Evolutionary conservation across 805 yeast genomes (phyloP).

Genomic region (Spathaspora boniae): DNA sequence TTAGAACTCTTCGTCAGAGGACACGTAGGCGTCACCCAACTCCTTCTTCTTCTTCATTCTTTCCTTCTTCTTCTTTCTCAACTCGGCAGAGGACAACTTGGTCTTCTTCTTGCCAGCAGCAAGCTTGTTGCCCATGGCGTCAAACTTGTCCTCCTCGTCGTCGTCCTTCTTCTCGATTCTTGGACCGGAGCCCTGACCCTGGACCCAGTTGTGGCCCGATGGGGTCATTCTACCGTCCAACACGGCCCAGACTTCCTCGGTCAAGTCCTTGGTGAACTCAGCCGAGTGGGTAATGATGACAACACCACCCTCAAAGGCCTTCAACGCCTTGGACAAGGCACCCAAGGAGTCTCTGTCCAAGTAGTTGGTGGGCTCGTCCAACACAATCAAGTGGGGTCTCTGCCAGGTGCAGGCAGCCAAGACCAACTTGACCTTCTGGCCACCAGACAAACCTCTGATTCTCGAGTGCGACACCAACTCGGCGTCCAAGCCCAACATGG

Average conservation of each 20-base stretch:
- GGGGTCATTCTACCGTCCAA: conserved; percentile 98
- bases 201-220: conserved; percentile 99
- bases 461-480: conserved; percentile 99
- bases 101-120: conserved; percentile 93
- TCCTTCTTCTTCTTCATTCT: conserved; percentile 99
- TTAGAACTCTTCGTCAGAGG: conserved; percentile 59
- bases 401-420: conserved; percentile 99
- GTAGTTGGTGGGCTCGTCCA: conserved; percentile 99
- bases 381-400: conserved; percentile 98
- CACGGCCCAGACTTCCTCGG: conserved; percentile 99
- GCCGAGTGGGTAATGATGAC: conserved; percentile 99
- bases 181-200: conserved; percentile 99
- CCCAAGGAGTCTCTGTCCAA: conserved; percentile 99
- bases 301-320: conserved; percentile 99
- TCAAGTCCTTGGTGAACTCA: conserved; percentile 98
- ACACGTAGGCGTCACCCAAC: conserved; percentile 98
- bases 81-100: conserved; percentile 97
- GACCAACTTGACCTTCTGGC: conserved; percentile 99
- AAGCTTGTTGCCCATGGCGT: conserved; percentile 99
- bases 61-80: conserved; percentile 99
- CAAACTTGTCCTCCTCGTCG: conserved; percentile 97
- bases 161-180: conserved; percentile 96
- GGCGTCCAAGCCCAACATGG: conserved; percentile 97
- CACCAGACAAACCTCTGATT: conserved; percentile 99
- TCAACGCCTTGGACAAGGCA: conserved; percentile 98